Base-by-base conservation (phyloP, 257 asterid genomes). In the Solanum sparsipilum region DNA sequence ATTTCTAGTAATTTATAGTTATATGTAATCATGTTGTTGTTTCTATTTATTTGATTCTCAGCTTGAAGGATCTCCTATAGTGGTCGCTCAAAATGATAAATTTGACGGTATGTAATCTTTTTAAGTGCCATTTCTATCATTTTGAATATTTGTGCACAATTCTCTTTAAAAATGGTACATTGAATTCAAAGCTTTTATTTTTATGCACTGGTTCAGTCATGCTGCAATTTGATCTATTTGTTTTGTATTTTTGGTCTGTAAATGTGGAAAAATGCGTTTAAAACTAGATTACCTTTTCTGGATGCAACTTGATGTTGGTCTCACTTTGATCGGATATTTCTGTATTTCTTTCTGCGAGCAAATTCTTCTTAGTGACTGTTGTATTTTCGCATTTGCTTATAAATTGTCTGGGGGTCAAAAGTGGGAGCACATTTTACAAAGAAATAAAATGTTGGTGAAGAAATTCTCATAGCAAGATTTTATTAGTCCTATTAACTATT, bases 11-110 rank as follows among this genome's bases (percentile, higher is more conserved):
- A 56, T 74, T 25, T 76, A 16, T 67, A 48, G 34, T 21, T 73
- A 25, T 73, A 41, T 73, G 12, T 82, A 87, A 87, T 81, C n/a
- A 16, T 20, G 79, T 6, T 44, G 8, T 4, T 58, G 7, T 7
- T 34, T 27, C 23, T 60, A 31, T 60, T 56, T 31, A 34, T 90
- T 46, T 18, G 41, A 67, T 75, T 92, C 93, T 90, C 94, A 96
- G 98, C 95, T 96, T 6, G 98, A 96, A 88, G 99, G 98, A 71
- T 95, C 98, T 15, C 98, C 98, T 4, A 91, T 94, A 67, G 98
- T 95, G 32, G 98, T 92, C 44, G 98, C 98, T 20, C 98, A 96
- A 92, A 96, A 96, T 89, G 98, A 94, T 91, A 96, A 94, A 87
- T 96, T 96, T 88, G 96, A 96, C 25, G 98, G 99, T 95, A 79